Evolutionary conservation across 352 stramenopile genomes (phyloP), one percentile per base, ranked within the genome.

Genomic region (Globisporangium okanoganense): DNA sequence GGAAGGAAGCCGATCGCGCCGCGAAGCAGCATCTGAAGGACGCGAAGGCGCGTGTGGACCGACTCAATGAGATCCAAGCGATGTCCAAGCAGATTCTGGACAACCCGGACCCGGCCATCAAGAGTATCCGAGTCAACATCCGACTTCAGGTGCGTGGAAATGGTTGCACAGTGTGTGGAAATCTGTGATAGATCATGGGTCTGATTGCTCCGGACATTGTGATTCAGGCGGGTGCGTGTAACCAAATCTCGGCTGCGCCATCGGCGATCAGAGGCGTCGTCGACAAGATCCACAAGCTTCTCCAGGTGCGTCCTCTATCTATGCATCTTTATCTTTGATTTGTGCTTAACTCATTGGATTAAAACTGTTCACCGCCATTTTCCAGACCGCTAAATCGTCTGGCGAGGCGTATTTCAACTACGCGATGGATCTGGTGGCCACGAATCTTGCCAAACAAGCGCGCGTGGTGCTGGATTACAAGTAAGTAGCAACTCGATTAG

Each of bases 391-490:
- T 10, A 82, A 76, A 40, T 66, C 58, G 2, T 78, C 72, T 25
- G 77, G 81, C 22, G 76, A 87, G 7, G 64, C 70, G 44, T 84
- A 81, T 56, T 90, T 91, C 58, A 82, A 85, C 61, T 90, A 86
- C 40, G 79, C 83, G 33, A 67, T 92, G 31, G 73, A 90, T 63
- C 59, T 92, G 49, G 79, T 92, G 14, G 83, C 75, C 8, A 85
- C 66, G 12, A 90, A 90, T 53, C 57, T 92, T 24, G 79, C 75
- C 27, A 89, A 90, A 59, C 83, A 91, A 60, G 76, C 85, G 3
- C 75, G 71, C 24, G 66, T 84, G 36, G 75, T 82, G 43, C 69
- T 84, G 35, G 83, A 92, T 49, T 92, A 92, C 78, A 90, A 90
- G 83, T 92, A 43, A 56, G 49, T 56, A 12, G 10, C n/a, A 18